phyloP scores from a whole-genome alignment of 2,329 filamentous ascomycete species.

The Thelonectria blattea region DNA sequence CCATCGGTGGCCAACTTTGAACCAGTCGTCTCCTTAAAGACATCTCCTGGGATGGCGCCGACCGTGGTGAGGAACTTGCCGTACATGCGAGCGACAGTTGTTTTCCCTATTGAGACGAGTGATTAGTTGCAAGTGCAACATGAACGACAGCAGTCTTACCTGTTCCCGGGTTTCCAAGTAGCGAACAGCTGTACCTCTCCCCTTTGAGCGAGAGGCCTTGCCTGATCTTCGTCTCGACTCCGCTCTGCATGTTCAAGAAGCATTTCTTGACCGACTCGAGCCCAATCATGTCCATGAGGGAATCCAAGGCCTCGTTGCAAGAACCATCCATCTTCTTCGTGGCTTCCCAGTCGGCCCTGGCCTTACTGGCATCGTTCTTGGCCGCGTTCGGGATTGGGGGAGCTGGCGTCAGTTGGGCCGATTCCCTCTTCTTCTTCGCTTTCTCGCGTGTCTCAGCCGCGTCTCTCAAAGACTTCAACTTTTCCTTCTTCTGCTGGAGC shows the following conservation, averaged over 20 bases:
- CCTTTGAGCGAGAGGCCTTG: conserved; percentile 61
- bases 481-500: conserved; percentile 53
- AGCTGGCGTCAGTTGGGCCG: neutral
- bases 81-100: conserved; percentile 75
- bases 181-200: conserved; percentile 66
- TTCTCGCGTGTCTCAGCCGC: conserved; percentile 31
- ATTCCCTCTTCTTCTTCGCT: conserved; percentile 17
- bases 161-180: conserved; percentile 79
- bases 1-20: conserved; percentile 69
- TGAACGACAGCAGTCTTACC: conserved; percentile 50
- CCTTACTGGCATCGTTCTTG: conserved; percentile 26
- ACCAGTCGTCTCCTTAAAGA: conserved; percentile 72
- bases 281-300: conserved; percentile 73
- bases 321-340: conserved; percentile 62
- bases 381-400: neutral
- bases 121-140: conserved; percentile 13
- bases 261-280: conserved; percentile 71
- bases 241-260: conserved; percentile 67
- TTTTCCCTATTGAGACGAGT: conserved; percentile 57
- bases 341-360: conserved; percentile 64
- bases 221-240: conserved; percentile 63
- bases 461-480: conserved; percentile 51
- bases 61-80: conserved; percentile 68
- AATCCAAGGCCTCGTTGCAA: conserved; percentile 61
- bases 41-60: conserved; percentile 64